Evolutionary conservation across 805 yeast species (phyloP).

Genomic region (Spathaspora boniae): DNA sequence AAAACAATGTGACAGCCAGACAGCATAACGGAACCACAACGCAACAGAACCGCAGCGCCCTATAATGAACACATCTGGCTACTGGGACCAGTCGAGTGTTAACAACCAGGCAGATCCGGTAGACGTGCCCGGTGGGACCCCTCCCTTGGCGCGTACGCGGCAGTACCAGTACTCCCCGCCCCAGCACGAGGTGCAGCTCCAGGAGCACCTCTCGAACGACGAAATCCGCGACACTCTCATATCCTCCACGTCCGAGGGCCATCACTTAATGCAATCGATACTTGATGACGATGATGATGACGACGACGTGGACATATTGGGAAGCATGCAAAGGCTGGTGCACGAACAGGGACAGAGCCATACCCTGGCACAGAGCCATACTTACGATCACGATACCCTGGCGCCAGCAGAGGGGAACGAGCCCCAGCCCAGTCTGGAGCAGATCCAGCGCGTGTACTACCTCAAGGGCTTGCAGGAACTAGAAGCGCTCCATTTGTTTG

Average conservation of each 20-base stretch:
- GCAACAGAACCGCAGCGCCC: no score
- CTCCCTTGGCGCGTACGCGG: not conserved
- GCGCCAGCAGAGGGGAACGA: conserved; percentile 10
- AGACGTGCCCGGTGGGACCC: conserved; percentile 1
- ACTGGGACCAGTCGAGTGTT: conserved; percentile 18
- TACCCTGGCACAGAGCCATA: not conserved
- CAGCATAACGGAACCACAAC: no score
- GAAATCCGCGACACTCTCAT: conserved; percentile 8
- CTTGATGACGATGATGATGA: conserved; percentile 5
- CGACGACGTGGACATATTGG: conserved; percentile 6
- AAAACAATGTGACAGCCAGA: no score
- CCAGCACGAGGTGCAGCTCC: conserved; percentile 6
- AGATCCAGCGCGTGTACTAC: conserved; percentile 38
- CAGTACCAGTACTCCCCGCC: not conserved
- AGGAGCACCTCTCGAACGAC: conserved; percentile 5
- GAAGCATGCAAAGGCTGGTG: conserved; percentile 12
- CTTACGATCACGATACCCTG: conserved; percentile 12
- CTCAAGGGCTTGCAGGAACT: conserved; percentile 50
- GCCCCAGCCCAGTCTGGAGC: conserved; percentile 36
- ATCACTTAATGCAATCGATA: conserved; percentile 5
- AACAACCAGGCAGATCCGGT: conserved; percentile 6
- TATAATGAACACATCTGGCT: conserved; percentile 26
- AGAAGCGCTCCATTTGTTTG: conserved; percentile 59
- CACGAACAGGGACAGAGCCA: not conserved
- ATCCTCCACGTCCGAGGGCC: no score